Base-by-base conservation (phyloP, 306 rosid species). In the Datisca glomerata region DNA sequence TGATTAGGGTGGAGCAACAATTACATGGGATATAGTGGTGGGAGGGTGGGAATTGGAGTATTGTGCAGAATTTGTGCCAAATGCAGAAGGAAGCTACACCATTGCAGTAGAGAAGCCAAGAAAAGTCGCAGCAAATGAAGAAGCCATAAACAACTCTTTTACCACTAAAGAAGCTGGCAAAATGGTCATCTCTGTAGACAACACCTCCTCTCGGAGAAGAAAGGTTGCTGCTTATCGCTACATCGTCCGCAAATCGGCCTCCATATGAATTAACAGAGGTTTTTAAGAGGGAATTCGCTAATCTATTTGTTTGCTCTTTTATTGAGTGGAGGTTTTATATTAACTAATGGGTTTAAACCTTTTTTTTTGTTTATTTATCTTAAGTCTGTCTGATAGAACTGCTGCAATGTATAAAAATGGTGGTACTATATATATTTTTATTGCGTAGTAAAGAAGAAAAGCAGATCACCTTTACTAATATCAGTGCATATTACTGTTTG, bases 11-110 rank as follows among this genome's bases (percentile, higher is more conserved):
- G 95, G 85, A 13, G 95, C 93, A 49, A 80, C 95, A 3, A 89
- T 89, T 20, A 59, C 86, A 18, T 89, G 95, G 98, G 98, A 84
- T 76, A 77, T 89, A 7, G 93, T 80, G 18, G 98, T 89, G 5
- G 98, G 93, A 34, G 93, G 98, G 1, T 84, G 98, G 98, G 95
- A 89, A 27, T 70, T 89, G 37, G 98, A 75, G 51, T 89, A 89
- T 72, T 72, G 93, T 68, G 95, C 92, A 4, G 98, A 89, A 64
- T 89, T 78, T 53, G 72, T 84, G 5, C 93, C 93, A 0, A 57
- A 35, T 46, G 76, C 84, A 21, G 78, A 75, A 55, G 86, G 86
- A 38, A 77, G 95, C 67, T 84, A 89, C 83, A 73, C 66, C 2
- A 67, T 89, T 15, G 81, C 78, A 1, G 95, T 89, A 38, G 95